Evolutionary conservation across 2,329 filamentous ascomycete genomes (phyloP), one percentile per base, ranked within the genome.

Genomic region (Fusarium solani-melongenae): DNA sequence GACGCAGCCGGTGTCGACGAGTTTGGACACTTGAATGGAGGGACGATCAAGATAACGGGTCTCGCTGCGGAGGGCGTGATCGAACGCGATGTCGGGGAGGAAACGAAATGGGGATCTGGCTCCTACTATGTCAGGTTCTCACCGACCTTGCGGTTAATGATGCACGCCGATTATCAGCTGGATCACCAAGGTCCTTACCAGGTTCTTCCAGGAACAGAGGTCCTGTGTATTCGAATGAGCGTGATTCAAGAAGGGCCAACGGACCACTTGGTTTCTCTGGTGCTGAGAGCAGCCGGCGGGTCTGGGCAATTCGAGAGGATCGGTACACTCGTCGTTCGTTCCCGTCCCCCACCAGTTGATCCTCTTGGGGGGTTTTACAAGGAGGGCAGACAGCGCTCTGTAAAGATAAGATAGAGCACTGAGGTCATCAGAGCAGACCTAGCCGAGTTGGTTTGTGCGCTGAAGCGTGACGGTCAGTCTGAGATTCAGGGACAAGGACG

Each of bases 1-100:
- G 38, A 63, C 8, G 17, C 64, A 31, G 33, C 49, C 8, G 59
- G 64, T 29, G 51, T 67, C 11, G 59, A 63, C 6, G 59, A 67
- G n/a, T 67, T 67, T 49, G 64, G 59, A 14, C 31, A 36, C 4
- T n/a, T 63, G 39, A 58, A 55, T 2, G 24, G 44, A 27, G 59
- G 36, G 3, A 39, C 51, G 11, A 49, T 67, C 3, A 49, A 22
- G 12, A 51, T 67, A 55, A 44, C 38, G 22, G 64, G 64, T 10
- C 64, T 67, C 10, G 24, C 33, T 34, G 39, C 29, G 6, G 51
- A 57, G 31, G 64, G 64, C 1, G 27, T 51, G 3, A 27, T 67
- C 11, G 59, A 67, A 9, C 36, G 46, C 8, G 22, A 62, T 12
- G 6, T 29, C 24, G 15, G 34, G 0, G 27, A 20, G 10, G 33